A percentile compares a stretch with the other conserved stretches of the same genome.
Conservation (phyloP, 2,329 filamentous ascomycete genomes). For the Aspergillus texensis region DNA sequence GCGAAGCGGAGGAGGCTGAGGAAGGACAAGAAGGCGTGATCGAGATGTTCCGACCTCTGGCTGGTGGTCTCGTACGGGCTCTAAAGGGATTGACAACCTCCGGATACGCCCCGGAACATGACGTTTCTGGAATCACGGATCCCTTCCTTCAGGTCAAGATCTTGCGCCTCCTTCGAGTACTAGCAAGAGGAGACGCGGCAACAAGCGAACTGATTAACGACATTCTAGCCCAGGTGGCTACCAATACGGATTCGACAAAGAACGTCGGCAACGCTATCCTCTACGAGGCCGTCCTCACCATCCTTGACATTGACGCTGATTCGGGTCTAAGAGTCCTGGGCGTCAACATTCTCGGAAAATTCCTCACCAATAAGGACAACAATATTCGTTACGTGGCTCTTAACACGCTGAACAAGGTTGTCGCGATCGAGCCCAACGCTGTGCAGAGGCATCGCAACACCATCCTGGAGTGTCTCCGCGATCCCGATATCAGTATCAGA, state of each 20-base stretch:
- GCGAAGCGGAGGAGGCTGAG: conserved; percentile 91
- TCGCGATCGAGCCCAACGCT: conserved; percentile 95
- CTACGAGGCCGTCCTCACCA: conserved; percentile 95
- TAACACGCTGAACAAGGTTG: conserved; percentile 96
- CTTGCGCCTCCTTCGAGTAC: conserved; percentile 77
- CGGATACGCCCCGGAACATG: conserved; percentile 95
- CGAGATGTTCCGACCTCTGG: conserved; percentile 85
- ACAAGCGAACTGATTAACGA: conserved; percentile 98
- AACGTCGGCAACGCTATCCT: conserved; percentile 98
- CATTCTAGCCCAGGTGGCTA: conserved; percentile 94
- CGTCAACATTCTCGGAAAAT: conserved; percentile 98
- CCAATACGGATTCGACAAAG: conserved; percentile 96
- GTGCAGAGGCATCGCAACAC: conserved; percentile 97
- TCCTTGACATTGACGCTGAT: conserved; percentile 96
- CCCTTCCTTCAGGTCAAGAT: conserved; percentile 98
- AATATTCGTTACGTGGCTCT: conserved; percentile 98
- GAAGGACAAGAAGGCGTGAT: conserved; percentile 87
- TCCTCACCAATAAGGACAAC: conserved; percentile 97
- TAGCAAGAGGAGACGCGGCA: conserved; percentile 81
- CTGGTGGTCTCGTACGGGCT: conserved; percentile 83
- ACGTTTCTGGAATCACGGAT: conserved; percentile 97
- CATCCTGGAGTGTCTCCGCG: conserved; percentile 90
- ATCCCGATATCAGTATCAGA: conserved; percentile 97
- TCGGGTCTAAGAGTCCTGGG: conserved; percentile 91
- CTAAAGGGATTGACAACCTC: conserved; percentile 91